Conservation (phyloP, 2,329 filamentous ascomycete species). For the Cadophora malorum region DNA sequence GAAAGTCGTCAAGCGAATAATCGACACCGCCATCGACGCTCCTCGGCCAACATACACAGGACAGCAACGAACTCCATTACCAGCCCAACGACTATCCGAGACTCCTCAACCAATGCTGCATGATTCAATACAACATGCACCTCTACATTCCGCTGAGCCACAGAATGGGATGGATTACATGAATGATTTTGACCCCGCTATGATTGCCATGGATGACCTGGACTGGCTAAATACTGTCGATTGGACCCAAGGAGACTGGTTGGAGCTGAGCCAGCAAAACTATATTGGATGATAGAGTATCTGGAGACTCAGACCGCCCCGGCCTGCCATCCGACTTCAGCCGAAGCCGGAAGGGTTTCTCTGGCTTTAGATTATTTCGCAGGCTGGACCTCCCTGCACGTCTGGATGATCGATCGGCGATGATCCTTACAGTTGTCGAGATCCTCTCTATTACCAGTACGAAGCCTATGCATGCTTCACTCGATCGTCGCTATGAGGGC, state of each 20-base stretch:
- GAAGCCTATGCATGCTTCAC: no score
- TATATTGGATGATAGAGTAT: background rate
- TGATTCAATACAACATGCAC: constrained; percentile 6
- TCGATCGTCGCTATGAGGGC: no score
- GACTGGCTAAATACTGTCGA: constrained; percentile 37
- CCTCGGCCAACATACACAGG: background rate
- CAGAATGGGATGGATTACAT: constrained; percentile 12
- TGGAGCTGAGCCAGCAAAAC: constrained; percentile 29
- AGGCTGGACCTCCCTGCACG: no score
- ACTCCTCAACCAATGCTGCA: background rate
- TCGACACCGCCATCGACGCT: constrained; percentile 30
- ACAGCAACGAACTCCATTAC: background rate
- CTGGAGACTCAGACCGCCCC: no score
- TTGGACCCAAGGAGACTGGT: constrained; percentile 36
- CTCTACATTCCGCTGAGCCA: background rate
- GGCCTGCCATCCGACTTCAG: no score
- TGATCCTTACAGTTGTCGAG: no score
- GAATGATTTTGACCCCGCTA: constrained; percentile 20
- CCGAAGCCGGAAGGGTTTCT: no score
- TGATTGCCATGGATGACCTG: constrained; percentile 25
- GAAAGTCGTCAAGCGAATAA: constrained; percentile 30
- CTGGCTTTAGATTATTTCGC: no score
- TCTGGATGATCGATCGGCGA: no score
- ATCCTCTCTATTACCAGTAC: no score
- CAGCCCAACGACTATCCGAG: background rate